These are phyloP conservation scores for Epicoccum sorghinum DNA, from an alignment of 2,329 filamentous ascomycete species.

Conservation along the genomic window DNA sequence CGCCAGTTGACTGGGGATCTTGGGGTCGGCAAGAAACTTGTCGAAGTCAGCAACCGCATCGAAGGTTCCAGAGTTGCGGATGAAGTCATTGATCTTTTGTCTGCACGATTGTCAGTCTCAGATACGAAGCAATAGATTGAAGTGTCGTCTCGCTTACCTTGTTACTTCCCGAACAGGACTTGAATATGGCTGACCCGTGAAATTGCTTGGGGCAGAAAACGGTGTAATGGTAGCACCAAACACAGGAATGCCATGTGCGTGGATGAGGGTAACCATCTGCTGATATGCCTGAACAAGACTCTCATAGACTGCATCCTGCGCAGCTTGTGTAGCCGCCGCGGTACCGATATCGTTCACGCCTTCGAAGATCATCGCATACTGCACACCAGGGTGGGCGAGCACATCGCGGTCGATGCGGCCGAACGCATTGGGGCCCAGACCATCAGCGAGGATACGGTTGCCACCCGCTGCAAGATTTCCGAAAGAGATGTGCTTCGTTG, in stretches of 20 bases:
- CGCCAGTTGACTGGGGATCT: conserved; percentile 55
- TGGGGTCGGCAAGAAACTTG: conserved; percentile 59
- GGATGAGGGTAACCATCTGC: conserved; percentile 63
- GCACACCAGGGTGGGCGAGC: conserved; percentile 62
- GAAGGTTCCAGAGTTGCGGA: conserved; percentile 62
- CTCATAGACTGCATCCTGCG: conserved; percentile 57
- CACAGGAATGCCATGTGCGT: conserved; percentile 60
- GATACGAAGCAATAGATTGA: neutral
- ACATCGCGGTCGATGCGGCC: conserved; percentile 69
- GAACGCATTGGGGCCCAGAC: conserved; percentile 66
- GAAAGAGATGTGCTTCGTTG: conserved; percentile 59
- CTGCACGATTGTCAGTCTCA: neutral
- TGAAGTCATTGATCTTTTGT: conserved; percentile 66
- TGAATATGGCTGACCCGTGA: conserved; percentile 59
- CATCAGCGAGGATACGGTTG: conserved; percentile 68
- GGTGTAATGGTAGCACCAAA: conserved; percentile 72
- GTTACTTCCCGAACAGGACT: conserved; percentile 62
- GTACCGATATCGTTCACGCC: conserved; percentile 69
- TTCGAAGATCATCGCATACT: conserved; percentile 70
- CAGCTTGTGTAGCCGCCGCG: conserved; percentile 50
- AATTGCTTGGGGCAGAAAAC: conserved; percentile 56
- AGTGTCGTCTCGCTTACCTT: conserved; percentile 34
- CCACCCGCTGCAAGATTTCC: conserved; percentile 72
- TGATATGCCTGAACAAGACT: conserved; percentile 63
- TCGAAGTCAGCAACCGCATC: conserved; percentile 70